Conservation (phyloP, 208 protist genomes). For the Trypanosoma theileri region DNA sequence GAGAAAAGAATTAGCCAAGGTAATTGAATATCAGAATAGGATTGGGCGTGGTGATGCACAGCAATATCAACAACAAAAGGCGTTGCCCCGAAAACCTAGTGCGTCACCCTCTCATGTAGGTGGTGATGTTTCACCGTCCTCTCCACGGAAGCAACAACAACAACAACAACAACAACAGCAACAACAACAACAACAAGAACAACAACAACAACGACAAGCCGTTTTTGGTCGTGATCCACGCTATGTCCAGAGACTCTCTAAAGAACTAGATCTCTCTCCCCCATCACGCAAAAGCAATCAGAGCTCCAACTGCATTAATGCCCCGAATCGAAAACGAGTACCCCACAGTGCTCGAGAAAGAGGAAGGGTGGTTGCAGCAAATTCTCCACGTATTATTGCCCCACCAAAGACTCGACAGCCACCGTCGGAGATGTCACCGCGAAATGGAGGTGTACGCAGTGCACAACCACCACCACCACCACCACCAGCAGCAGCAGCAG, state of each 20-base stretch:
- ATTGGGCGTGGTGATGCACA: constrained; percentile 9
- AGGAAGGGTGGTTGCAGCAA: constrained; percentile 2
- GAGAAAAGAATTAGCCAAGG: constrained; percentile 58
- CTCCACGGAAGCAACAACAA: constrained; percentile 9
- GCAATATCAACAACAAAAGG: constrained; percentile 23
- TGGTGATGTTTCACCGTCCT: background rate
- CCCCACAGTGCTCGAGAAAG: background rate
- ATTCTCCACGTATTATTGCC: constrained; percentile 1
- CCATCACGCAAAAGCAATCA: constrained; percentile 1
- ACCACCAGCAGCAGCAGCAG: constrained; percentile 18
- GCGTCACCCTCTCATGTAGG: background rate
- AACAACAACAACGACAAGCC: constrained; percentile 6
- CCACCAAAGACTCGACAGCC: background rate
- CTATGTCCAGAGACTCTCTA: background rate
- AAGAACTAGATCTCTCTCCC: background rate
- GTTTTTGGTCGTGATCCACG: constrained; percentile 40
- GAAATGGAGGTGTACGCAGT: background rate
- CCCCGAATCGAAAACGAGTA: background rate
- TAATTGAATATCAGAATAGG: constrained; percentile 49
- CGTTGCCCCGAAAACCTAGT: background rate
- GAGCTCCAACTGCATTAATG: background rate
- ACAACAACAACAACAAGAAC: constrained; percentile 12
- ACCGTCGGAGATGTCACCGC: background rate
- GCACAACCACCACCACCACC: constrained; percentile 4
- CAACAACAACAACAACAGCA: constrained; percentile 15